A percentile compares a stretch with the other conserved stretches of the same genome.
phyloP scores from a whole-genome alignment of 768 basidiomycete species.

The Lactifluus volemus region DNA sequence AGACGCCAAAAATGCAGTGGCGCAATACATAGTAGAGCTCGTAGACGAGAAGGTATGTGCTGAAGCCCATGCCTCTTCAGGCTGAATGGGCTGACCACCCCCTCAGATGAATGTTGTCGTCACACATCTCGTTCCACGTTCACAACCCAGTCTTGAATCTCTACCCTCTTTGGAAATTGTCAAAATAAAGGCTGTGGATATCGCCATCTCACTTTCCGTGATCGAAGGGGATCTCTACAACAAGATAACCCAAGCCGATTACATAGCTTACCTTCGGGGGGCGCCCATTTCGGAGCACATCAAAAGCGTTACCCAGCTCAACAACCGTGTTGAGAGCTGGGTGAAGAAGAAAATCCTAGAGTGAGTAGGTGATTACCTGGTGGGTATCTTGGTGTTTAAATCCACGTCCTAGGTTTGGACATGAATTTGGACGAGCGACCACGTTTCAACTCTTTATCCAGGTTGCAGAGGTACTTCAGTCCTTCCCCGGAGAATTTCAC shows the following conservation, averaged over 20 bases:
- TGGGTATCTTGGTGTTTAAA: slow-evolving; percentile 25
- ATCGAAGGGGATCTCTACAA: slow-evolving; percentile 37
- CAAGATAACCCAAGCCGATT: slow-evolving; percentile 34
- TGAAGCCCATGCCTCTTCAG: too few relatives aligned
- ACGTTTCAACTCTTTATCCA: slow-evolving; percentile 39
- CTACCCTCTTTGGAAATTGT: slow-evolving; percentile 16
- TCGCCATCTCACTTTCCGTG: slow-evolving; percentile 37
- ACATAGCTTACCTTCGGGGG: slow-evolving; percentile 32
- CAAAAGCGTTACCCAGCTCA: slow-evolving; percentile 28
- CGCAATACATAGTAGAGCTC: not conserved
- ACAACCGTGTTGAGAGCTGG: slow-evolving; percentile 30
- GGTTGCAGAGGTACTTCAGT: slow-evolving; percentile 30
- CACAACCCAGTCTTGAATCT: too few relatives aligned
- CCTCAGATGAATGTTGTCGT: slow-evolving; percentile 2
- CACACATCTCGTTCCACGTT: not conserved
- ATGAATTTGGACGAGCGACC: slow-evolving; percentile 29
- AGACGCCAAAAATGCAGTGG: not conserved
- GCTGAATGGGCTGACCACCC: not conserved
- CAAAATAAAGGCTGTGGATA: slow-evolving; percentile 31
- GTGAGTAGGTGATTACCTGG: slow-evolving; percentile 3
- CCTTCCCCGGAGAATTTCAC: not conserved
- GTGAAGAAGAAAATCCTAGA: slow-evolving; percentile 19
- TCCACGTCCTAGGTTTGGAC: slow-evolving; percentile 29
- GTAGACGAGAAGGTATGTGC: slow-evolving; percentile 10
- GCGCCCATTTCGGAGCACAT: slow-evolving; percentile 27